A percentile compares a stretch with the other conserved stretches of the same genome.
phyloP scores from a whole-genome alignment of 2,329 filamentous ascomycete genomes.

The Myriosclerotinia scirpicola region DNA sequence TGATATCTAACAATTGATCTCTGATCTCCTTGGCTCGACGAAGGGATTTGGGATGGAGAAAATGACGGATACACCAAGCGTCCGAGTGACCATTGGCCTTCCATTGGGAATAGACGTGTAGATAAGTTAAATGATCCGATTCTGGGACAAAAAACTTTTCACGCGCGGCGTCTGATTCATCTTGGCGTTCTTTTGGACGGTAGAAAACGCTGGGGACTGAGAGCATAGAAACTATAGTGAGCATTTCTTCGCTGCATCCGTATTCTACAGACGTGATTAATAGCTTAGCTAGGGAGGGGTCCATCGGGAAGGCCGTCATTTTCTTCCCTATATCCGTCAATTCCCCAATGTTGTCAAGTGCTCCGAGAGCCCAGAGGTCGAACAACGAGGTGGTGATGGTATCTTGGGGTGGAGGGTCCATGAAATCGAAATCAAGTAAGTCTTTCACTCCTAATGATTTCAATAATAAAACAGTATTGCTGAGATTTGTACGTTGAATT shows the following conservation, averaged over 20 bases:
- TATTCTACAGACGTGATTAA: conserved; percentile 90
- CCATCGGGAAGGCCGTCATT: conserved; percentile 99
- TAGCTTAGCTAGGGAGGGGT: conserved; percentile 90
- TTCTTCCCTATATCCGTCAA: conserved; percentile 82
- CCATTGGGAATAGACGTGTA: conserved; percentile 97
- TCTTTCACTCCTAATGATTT: conserved; percentile 95
- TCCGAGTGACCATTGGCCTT: conserved; percentile 86
- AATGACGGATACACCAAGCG: conserved; percentile 89
- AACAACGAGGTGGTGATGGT: conserved; percentile 97
- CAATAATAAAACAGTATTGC: conserved; percentile 89
- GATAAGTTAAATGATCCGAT: conserved; percentile 91
- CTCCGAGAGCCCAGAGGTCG: conserved; percentile 93
- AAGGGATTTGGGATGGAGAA: conserved; percentile 91
- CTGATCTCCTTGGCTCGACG: conserved; percentile 90
- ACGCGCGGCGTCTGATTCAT: conserved; percentile 90
- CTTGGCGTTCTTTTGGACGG: conserved; percentile 91
- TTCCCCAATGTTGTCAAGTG: conserved; percentile 89
- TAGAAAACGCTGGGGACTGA: conserved; percentile 97
- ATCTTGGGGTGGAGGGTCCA: conserved; percentile 97
- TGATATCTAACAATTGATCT: conserved; percentile 90
- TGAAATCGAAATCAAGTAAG: conserved; percentile 94
- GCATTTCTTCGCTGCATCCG: conserved; percentile 93
- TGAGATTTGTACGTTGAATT: conserved; percentile 93
- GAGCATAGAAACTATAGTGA: conserved; percentile 97
- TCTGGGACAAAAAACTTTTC: conserved; percentile 99